These are phyloP conservation scores for Carex arenaria DNA, from an alignment of 202 grass and related monocot species.

Conservation along the genomic window DNA sequence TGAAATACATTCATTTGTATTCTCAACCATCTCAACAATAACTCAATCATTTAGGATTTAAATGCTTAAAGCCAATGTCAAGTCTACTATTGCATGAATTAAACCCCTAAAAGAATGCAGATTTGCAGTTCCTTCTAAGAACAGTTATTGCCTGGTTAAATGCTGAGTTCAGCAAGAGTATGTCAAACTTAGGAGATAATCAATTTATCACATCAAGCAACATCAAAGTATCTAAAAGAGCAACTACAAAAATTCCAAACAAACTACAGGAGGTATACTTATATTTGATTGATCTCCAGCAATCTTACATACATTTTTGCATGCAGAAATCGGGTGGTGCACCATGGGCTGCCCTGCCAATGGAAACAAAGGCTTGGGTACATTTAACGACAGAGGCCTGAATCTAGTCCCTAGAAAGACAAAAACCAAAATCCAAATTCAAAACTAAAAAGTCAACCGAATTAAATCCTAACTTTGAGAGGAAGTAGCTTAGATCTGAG, in stretches of 20 bases:
- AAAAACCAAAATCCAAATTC: neutral
- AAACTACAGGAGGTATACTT: neutral
- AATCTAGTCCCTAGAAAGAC: slow-evolving; percentile 73
- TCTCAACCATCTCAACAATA: neutral
- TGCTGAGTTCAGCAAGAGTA: slow-evolving; percentile 18
- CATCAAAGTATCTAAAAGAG: neutral
- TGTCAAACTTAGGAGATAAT: neutral
- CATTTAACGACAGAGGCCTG: slow-evolving; percentile 91
- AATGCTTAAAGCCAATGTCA: neutral
- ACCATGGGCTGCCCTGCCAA: slow-evolving; percentile 99
- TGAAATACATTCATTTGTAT: neutral
- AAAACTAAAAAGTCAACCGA: neutral
- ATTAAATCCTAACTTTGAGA: neutral
- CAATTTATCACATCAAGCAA: neutral
- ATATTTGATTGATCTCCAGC: neutral
- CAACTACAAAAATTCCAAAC: neutral
- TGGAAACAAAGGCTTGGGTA: slow-evolving; percentile 98
- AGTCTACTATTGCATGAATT: neutral
- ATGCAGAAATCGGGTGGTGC: slow-evolving; percentile 90
- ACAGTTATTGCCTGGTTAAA: neutral
- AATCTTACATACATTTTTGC: slow-evolving; percentile 49
- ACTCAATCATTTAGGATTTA: neutral
- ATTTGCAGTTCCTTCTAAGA: neutral
- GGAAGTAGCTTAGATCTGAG: slow-evolving; percentile 25
- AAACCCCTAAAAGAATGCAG: neutral